These are phyloP conservation scores for Anisodus acutangulus DNA, from an alignment of 257 asterid species.

Conservation along the genomic window DNA sequence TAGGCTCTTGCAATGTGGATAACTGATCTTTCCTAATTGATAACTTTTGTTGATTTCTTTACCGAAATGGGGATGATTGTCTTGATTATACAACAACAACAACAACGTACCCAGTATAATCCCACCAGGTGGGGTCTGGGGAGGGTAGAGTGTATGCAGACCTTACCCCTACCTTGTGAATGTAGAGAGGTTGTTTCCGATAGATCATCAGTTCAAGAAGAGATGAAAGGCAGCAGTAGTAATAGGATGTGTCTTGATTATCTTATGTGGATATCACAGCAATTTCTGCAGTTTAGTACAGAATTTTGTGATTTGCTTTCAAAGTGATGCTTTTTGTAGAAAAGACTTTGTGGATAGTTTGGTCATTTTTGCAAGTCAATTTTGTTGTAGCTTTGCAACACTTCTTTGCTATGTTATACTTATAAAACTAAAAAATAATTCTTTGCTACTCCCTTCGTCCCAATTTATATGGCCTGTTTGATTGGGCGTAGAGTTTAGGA, in stretches of 20 bases:
- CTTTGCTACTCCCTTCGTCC: neutral
- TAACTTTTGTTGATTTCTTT: neutral
- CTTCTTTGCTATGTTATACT: neutral
- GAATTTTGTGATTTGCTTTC: neutral
- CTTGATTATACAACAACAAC: neutral
- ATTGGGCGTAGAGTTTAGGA: too few species aligned
- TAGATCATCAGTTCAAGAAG: too few species aligned
- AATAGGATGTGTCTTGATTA: too few species aligned
- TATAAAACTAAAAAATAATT: neutral
- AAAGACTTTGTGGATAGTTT: slow-evolving; percentile 8
- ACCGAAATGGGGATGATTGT: neutral
- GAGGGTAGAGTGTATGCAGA: too few species aligned
- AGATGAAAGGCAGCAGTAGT: too few species aligned
- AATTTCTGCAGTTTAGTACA: neutral
- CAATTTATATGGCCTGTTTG: too few species aligned
- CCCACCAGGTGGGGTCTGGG: too few species aligned
- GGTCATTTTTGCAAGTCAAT: neutral
- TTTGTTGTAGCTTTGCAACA: neutral
- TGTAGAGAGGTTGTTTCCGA: too few species aligned
- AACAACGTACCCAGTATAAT: too few species aligned
- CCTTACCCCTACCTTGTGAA: too few species aligned
- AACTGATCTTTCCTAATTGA: neutral
- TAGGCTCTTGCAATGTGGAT: slow-evolving; percentile 25
- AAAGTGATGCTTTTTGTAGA: neutral
- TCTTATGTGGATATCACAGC: neutral